Evolutionary conservation across 768 basidiomycete species (phyloP), one percentile per base, ranked within the genome.

Genomic region (Hortiboletus flavorubellus): DNA sequence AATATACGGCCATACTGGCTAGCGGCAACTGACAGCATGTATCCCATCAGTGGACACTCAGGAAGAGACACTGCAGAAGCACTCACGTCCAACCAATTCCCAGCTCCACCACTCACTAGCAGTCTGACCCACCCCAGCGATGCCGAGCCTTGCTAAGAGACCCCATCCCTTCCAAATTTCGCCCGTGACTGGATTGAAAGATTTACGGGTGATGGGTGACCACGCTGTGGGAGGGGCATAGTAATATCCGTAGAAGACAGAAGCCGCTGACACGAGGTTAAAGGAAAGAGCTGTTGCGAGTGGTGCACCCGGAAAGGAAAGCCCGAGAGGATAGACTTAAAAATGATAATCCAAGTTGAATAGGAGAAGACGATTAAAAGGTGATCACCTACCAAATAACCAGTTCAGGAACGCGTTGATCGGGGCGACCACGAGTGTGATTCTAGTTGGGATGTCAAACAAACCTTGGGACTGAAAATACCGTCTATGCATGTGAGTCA

Each of bases 81-180:
- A 62, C 69, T 61, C 53, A 71, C 69, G 73, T 23, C 85, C 86
- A 33, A 89, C 72, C 7, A 93, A 79, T 72, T 97, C 94, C 96
- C 96, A 96, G 38, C 89, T 87, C 93, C 95, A 98, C 96, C 95
- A 98, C 71, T 97, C 96, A 4, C 84, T 85, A 1, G 91, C 91
- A 4, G 83, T 87, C 69, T 93, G 92, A 1, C 85, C 52, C 21
- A 92, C 83, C 10, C 96, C 94, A 10, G 90, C 89, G 4, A 95
- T 63, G 0, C 95, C 92, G 0, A 98, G 78, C 41, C 81, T 83
- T 6, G 87, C 76, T 40, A 98, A 69, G 8, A 89, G 71, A 1
- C 86, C 83, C 18, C 93, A 78, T 52, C 77, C 79, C 3, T 80
- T 82, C 68, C 93, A 89, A 62, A 82, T 81, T 8, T 83, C 76